Evolutionary conservation across 2,329 filamentous ascomycete genomes (phyloP).

Genomic region (Byssochlamys sp.): DNA sequence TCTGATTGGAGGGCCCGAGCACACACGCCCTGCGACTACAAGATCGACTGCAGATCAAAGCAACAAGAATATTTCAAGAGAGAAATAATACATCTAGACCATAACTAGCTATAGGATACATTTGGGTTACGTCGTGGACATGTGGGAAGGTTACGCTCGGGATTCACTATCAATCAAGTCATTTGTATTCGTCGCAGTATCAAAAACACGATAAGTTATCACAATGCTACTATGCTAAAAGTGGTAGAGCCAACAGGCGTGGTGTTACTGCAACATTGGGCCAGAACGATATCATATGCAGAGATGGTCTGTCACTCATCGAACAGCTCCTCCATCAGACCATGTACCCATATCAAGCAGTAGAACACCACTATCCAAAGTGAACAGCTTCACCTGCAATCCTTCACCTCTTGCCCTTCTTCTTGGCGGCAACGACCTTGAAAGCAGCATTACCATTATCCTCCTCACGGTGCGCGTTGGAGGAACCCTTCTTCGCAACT

Average conservation of each 20-base stretch:
- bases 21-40: background rate
- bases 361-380: background rate
- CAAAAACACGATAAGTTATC: background rate
- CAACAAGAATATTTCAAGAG: background rate
- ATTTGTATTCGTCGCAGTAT: background rate
- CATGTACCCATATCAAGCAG: background rate
- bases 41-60: background rate
- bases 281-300: background rate
- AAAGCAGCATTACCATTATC: conserved; percentile 52
- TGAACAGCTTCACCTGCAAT: background rate
- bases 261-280: background rate
- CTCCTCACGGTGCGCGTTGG: conserved; percentile 40
- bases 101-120: background rate
- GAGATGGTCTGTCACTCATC: background rate
- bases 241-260: background rate
- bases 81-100: no score
- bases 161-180: background rate
- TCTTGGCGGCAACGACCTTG: conserved; percentile 83
- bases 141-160: background rate
- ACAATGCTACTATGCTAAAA: background rate
- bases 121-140: background rate
- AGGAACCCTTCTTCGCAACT: conserved; percentile 81
- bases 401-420: conserved; percentile 69
- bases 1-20: background rate
- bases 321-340: background rate